These are phyloP conservation scores for Morella rubra DNA, from an alignment of 306 rosid genomes.

Conservation along the genomic window DNA sequence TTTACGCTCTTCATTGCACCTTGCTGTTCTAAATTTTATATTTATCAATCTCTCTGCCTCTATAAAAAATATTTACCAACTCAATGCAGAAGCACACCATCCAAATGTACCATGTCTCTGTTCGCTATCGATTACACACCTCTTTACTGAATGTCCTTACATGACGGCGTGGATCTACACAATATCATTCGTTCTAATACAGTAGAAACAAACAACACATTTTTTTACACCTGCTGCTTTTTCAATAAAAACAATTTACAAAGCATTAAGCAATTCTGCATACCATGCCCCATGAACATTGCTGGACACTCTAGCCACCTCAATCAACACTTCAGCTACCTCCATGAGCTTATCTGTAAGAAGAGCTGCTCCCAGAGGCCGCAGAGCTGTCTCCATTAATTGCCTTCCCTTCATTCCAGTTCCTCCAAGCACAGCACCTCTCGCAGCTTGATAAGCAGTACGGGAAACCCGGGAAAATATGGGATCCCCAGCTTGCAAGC, in stretches of 20 bases:
- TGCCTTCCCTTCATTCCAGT: conserved; percentile 35
- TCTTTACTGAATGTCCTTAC: no score
- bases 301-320: conserved; percentile 30
- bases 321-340: conserved; percentile 35
- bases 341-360: conserved; percentile 24
- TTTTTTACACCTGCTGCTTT: neutral
- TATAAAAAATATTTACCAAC: no score
- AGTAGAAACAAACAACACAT: neutral
- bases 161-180: no score
- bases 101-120: no score
- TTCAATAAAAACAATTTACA: neutral
- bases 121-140: no score
- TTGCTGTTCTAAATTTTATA: no score
- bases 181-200: no score
- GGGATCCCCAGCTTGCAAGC: conserved; percentile 33
- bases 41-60: no score
- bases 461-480: conserved; percentile 28
- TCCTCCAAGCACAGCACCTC: conserved; percentile 36
- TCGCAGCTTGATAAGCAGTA: conserved; percentile 29
- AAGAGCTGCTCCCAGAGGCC: conserved; percentile 28
- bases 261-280: conserved; percentile 23
- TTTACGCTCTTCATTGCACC: neutral
- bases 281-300: conserved; percentile 43
- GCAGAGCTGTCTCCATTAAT: conserved; percentile 28
- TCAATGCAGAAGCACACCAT: no score